Evolutionary conservation across 306 rosid species (phyloP).

Genomic region (Trifolium dubium): DNA sequence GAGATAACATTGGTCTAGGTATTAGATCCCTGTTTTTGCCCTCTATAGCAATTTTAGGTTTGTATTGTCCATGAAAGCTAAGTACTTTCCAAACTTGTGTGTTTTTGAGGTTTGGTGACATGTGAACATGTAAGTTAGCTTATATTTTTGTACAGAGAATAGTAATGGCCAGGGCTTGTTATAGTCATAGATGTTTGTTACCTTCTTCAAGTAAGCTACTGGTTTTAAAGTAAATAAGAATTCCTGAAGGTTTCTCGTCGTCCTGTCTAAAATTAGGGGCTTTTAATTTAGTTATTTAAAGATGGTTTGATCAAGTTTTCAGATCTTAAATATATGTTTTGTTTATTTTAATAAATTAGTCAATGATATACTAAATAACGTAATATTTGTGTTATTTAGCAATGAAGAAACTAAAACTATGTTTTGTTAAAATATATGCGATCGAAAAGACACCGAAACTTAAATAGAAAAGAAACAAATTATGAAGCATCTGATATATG

Average conservation of each 20-base stretch:
- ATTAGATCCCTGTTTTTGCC: slow-evolving; percentile 44
- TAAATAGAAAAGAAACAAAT: too few species aligned
- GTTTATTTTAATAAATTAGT: too few species aligned
- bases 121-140: slow-evolving; percentile 40
- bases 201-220: slow-evolving; percentile 17
- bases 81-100: slow-evolving; percentile 40
- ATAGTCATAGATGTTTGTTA: slow-evolving; percentile 33
- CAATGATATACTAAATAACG: too few species aligned
- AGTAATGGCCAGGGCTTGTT: slow-evolving; percentile 28
- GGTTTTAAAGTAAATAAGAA: slow-evolving; percentile 21
- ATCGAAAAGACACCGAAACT: too few species aligned
- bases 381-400: too few species aligned
- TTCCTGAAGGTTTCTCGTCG: neutral
- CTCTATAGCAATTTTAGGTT: slow-evolving; percentile 52
- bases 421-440: too few species aligned
- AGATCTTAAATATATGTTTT: too few species aligned
- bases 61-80: slow-evolving; percentile 48
- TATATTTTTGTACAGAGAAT: slow-evolving; percentile 51
- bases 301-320: too few species aligned
- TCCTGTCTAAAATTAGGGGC: neutral
- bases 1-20: slow-evolving; percentile 46
- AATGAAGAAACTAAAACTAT: too few species aligned
- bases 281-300: neutral
- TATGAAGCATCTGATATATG: too few species aligned
- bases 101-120: slow-evolving; percentile 43